These are phyloP conservation scores for Fusarium coicis DNA, from an alignment of 2,329 filamentous ascomycete species.

Conservation along the genomic window DNA sequence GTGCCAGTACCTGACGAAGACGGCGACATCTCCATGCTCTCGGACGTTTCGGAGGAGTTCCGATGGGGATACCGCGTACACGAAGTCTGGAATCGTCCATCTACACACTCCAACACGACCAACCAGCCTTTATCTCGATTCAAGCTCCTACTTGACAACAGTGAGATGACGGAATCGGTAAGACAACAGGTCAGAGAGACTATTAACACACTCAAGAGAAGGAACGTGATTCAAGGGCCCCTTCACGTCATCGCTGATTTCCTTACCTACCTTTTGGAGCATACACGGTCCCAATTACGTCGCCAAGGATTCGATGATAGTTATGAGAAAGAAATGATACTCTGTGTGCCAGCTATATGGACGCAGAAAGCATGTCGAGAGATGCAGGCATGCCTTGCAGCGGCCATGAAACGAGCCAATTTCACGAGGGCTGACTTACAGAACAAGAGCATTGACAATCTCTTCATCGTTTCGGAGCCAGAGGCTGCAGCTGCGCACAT, in stretches of 20 bases:
- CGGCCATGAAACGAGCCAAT: background rate
- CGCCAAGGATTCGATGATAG: background rate
- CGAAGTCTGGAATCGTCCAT: background rate
- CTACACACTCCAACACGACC: background rate
- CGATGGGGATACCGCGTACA: slow-evolving; percentile 1
- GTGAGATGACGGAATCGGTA: accelerated
- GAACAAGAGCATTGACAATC: background rate
- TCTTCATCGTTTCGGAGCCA: slow-evolving; percentile 4
- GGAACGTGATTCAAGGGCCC: accelerated
- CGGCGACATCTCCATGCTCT: background rate
- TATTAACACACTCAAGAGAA: background rate
- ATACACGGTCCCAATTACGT: background rate
- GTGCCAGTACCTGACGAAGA: accelerated
- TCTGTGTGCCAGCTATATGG: background rate
- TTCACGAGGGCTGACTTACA: background rate
- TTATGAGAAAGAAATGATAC: background rate
- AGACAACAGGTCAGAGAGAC: accelerated
- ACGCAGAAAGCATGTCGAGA: background rate
- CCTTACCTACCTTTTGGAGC: background rate
- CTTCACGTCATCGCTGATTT: background rate
- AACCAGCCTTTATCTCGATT: background rate
- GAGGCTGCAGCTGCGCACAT: background rate
- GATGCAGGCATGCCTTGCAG: background rate
- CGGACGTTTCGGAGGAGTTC: accelerated
- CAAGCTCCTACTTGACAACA: background rate